Evolutionary conservation across 202 grass and related monocot genomes (phyloP), one percentile per base, ranked within the genome.

Genomic region (Zoysia matrella): DNA sequence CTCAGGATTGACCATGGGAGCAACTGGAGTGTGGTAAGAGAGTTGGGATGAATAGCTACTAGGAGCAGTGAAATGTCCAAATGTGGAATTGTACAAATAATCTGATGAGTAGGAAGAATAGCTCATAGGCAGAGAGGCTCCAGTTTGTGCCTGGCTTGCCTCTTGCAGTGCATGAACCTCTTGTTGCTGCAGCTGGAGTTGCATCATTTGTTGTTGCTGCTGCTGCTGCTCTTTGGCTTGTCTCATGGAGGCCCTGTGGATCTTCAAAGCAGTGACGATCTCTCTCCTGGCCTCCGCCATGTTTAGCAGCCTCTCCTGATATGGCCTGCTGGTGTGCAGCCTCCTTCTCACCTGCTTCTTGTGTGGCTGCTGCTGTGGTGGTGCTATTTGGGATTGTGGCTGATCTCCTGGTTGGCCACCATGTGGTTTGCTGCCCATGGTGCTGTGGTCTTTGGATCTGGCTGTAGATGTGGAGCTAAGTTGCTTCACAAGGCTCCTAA

Each of bases 311-410:
- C 91, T 90, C 78, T 99, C 92, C 83, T 95, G 93, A 75, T 99
- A 99, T 0, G 96, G 96, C 58, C 85, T 86, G 75, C 89, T 95
- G 47, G 96, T 95, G 74, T 99, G 96, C 75, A 94, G 87, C 87
- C 96, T 84, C 82, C 96, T 92, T 73, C 93, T 95, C 54, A 95
- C 89, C 85, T 98, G 95, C 80, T 95, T 99, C 89, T 99, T 99
- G 80, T 91, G 89, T 72, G 78, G 82, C 79, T 86, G 88, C 52
- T 80, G 86, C 87, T 81, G 86, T 5, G 41, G 51, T 53, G 44
- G 15, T 72, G 88, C 1, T 65, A 68, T 66, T 72, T 86, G 87
- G 39, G 65, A 64, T 67, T 84, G 76, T 44, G 61, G 57, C 48
- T 71, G 69, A 51, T 72, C 44, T 65, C 76, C 56, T 85, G 65